Conservation (phyloP, 305 asterid genomes). For the Solanum chacoense region DNA sequence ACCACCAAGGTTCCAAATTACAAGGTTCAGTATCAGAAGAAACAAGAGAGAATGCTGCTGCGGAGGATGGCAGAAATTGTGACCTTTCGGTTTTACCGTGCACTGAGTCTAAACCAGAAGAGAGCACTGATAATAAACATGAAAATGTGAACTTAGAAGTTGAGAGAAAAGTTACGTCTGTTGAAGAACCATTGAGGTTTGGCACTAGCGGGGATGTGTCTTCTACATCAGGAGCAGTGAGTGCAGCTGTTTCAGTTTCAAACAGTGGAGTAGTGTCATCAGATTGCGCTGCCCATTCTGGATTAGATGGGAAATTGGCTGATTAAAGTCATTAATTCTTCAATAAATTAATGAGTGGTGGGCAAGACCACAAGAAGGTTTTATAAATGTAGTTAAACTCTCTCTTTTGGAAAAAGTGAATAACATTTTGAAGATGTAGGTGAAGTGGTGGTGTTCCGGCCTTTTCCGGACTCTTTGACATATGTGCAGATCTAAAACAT, state of each 20-base stretch:
- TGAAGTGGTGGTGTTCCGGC: background rate
- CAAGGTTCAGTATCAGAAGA: background rate
- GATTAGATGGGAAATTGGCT: background rate
- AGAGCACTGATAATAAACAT: background rate
- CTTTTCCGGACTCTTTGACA: background rate
- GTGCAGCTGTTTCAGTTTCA: background rate
- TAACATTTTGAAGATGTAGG: background rate
- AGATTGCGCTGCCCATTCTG: background rate
- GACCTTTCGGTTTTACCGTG: background rate
- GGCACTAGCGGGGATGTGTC: background rate
- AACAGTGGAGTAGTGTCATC: background rate
- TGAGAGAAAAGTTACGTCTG: background rate
- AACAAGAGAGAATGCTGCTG: background rate
- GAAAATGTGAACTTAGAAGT: background rate
- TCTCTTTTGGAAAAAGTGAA: background rate
- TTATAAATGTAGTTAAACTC: background rate
- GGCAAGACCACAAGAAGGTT: background rate
- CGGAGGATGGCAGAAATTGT: background rate
- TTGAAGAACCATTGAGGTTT: background rate
- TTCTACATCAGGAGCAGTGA: background rate
- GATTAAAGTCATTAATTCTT: background rate
- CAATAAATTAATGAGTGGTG: background rate
- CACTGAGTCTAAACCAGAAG: background rate
- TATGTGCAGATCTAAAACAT: background rate
- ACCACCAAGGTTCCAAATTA: background rate